Evolutionary conservation across 139 green algal species (phyloP).

Genomic region (Chlorella sp.): DNA sequence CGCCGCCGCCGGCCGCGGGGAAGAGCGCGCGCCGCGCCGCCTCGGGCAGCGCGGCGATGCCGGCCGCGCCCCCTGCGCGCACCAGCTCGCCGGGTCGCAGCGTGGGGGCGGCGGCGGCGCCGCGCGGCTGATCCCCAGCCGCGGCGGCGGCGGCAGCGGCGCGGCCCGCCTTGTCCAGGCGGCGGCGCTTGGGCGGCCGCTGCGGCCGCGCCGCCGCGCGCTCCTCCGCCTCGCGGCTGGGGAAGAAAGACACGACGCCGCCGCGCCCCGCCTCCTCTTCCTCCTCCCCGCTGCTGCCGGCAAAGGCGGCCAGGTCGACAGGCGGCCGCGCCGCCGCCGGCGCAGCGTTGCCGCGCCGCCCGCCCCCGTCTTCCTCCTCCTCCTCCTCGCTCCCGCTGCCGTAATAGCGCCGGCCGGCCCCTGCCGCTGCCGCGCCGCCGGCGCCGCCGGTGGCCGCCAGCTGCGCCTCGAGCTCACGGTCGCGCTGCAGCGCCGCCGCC

Average conservation of each 20-base stretch:
- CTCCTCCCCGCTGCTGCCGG: conserved; percentile 19
- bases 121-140: background rate
- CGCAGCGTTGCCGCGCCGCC: background rate
- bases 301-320: conserved; percentile 3
- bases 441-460: background rate
- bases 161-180: background rate
- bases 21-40: background rate
- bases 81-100: conserved; percentile 24
- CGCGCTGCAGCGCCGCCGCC: conserved; percentile 9
- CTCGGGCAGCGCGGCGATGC: background rate
- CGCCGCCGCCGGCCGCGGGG: no score
- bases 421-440: background rate
- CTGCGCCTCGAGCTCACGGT: conserved; percentile 17
- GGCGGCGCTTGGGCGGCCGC: background rate
- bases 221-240: background rate
- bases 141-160: background rate
- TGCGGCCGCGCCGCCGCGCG: background rate
- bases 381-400: background rate
- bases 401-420: background rate
- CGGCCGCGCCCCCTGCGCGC: conserved; percentile 16
- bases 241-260: conserved; percentile 6
- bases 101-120: background rate
- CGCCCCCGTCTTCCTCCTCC: background rate
- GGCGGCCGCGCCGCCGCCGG: background rate
- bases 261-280: background rate